These are phyloP conservation scores for Avena sativa DNA, from an alignment of 176 grass and related monocot species.

Conservation along the genomic window DNA sequence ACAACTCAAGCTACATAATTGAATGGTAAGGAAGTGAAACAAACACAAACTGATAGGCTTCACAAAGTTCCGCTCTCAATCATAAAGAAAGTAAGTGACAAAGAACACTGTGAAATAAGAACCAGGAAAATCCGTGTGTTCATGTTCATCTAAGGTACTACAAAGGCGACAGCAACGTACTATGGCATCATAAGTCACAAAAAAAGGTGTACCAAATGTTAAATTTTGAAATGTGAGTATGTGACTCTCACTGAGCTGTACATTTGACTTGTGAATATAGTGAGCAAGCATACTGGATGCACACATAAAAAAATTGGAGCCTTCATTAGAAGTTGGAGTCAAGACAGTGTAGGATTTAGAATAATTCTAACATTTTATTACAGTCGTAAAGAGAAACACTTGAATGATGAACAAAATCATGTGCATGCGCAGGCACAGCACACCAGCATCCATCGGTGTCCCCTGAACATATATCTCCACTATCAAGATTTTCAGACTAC, in stretches of 20 bases:
- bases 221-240: background rate
- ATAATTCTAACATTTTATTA: background rate
- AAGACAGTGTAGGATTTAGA: background rate
- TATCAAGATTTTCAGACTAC: background rate
- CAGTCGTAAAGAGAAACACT: background rate
- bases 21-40: background rate
- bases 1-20: background rate
- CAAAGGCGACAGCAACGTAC: background rate
- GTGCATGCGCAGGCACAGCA: background rate
- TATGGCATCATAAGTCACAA: background rate
- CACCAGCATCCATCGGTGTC: background rate
- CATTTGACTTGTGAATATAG: background rate
- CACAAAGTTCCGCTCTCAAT: constrained; percentile 4
- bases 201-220: background rate
- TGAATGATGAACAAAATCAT: background rate
- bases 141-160: background rate
- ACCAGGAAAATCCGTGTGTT: background rate
- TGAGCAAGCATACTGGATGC: background rate
- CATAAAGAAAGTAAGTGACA: background rate
- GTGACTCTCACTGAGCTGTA: background rate
- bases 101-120: background rate
- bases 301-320: background rate
- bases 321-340: background rate
- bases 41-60: background rate
- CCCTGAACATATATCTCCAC: constrained; percentile 1